phyloP scores from a whole-genome alignment of 305 asterid species.

The Ruellia speciosa region DNA sequence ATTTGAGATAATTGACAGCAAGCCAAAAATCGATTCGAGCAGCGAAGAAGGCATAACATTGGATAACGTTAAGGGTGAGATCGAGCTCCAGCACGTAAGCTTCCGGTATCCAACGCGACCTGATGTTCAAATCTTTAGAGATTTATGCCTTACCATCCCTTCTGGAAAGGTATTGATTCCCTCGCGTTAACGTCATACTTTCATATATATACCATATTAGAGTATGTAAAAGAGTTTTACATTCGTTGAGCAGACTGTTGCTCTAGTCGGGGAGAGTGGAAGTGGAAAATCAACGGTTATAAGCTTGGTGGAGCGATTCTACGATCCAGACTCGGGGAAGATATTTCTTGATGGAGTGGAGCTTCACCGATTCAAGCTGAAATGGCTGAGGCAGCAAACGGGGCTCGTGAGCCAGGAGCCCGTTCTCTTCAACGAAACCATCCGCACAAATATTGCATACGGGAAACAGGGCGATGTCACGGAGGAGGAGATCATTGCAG shows the following conservation, averaged over 20 bases:
- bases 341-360: slow-evolving; percentile 65
- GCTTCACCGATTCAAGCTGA: slow-evolving; percentile 53
- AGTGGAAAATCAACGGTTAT: slow-evolving; percentile 90
- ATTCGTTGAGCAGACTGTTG: too few species aligned
- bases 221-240: too few species aligned
- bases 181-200: too few species aligned
- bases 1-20: too few species aligned
- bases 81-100: slow-evolving; percentile 56
- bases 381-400: slow-evolving; percentile 83
- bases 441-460: slow-evolving; percentile 75
- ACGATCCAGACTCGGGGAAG: slow-evolving; percentile 66
- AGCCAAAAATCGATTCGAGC: slow-evolving; percentile 25
- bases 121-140: slow-evolving; percentile 55
- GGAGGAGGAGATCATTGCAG: slow-evolving; percentile 65
- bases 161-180: too few species aligned
- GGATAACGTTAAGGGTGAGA: slow-evolving; percentile 63
- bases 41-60: slow-evolving; percentile 61
- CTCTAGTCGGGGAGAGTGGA: slow-evolving; percentile 93
- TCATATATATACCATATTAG: too few species aligned
- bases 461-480: slow-evolving; percentile 70
- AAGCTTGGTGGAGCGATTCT: slow-evolving; percentile 63
- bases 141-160: slow-evolving; percentile 64
- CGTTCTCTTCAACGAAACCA: slow-evolving; percentile 60
- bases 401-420: slow-evolving; percentile 95
- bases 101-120: slow-evolving; percentile 82